Conservation (phyloP, 257 asterid species). For the Gentiana straminea region DNA sequence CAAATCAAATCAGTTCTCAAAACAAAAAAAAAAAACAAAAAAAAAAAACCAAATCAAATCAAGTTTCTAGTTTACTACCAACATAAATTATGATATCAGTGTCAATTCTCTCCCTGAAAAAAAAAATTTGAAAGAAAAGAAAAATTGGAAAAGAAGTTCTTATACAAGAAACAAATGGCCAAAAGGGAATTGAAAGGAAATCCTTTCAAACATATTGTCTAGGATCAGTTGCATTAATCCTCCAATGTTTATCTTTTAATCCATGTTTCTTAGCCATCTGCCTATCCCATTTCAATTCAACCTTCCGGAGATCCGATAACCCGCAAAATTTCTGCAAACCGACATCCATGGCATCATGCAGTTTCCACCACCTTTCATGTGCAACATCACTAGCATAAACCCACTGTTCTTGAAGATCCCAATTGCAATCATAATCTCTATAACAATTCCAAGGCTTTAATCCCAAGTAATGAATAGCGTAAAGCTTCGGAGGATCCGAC, state of each 20-base stretch:
- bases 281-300: conserved; percentile 55
- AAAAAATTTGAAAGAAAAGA: neutral
- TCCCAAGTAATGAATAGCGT: conserved; percentile 66
- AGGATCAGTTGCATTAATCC: conserved; percentile 63
- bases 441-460: conserved; percentile 82
- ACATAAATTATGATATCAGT: conserved; percentile 10
- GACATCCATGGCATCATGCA: conserved; percentile 63
- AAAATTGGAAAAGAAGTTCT: neutral
- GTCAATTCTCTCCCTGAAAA: neutral
- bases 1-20: too few species aligned
- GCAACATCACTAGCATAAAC: conserved; percentile 74
- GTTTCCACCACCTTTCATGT: conserved; percentile 62
- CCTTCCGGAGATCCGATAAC: conserved; percentile 39
- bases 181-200: neutral
- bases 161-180: neutral
- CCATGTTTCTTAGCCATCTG: conserved; percentile 39
- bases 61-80: neutral
- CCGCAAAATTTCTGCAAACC: conserved; percentile 43
- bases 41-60: neutral
- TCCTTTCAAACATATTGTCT: conserved; percentile 27
- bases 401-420: conserved; percentile 43
- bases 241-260: conserved; percentile 48
- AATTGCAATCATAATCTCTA: conserved; percentile 81
- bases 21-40: too few species aligned
- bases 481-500: conserved; percentile 60